Conservation (phyloP, 2,329 filamentous ascomycete species). For the Alternaria sp. region DNA sequence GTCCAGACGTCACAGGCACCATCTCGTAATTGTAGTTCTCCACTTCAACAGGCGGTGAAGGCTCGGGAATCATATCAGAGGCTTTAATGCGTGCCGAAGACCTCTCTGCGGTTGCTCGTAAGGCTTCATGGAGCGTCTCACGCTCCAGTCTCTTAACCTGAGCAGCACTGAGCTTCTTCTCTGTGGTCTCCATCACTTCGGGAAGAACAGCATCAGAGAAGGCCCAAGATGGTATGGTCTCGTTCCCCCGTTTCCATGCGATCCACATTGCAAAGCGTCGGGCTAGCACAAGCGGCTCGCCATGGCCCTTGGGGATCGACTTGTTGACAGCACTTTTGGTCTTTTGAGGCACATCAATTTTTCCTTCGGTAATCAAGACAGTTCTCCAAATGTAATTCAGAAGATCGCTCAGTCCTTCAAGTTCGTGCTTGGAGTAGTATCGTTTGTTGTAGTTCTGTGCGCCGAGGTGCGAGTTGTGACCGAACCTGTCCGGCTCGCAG, state of each 20-base stretch:
- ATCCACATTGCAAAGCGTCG: slow-evolving; percentile 69
- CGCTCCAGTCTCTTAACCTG: slow-evolving; percentile 63
- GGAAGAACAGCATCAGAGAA: slow-evolving; percentile 62
- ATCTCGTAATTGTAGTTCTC: slow-evolving; percentile 21
- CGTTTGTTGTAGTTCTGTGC: slow-evolving; percentile 63
- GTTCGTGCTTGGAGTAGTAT: slow-evolving; percentile 68
- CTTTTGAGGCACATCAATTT: slow-evolving; percentile 66
- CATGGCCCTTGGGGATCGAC: slow-evolving; percentile 67
- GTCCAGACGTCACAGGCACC: slow-evolving; percentile 22
- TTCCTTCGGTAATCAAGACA: slow-evolving; percentile 65
- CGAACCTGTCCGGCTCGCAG: slow-evolving; percentile 63
- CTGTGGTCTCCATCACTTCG: slow-evolving; percentile 42
- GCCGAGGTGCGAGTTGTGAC: slow-evolving; percentile 58
- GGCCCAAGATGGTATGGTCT: slow-evolving; percentile 67
- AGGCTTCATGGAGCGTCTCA: slow-evolving; percentile 55
- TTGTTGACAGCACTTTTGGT: slow-evolving; percentile 65
- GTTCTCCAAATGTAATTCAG: slow-evolving; percentile 67
- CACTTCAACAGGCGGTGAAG: slow-evolving; percentile 17
- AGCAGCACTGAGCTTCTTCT: slow-evolving; percentile 63
- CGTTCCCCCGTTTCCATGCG: slow-evolving; percentile 71
- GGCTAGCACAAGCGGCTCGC: slow-evolving; percentile 66
- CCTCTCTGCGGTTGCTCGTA: slow-evolving; percentile 51
- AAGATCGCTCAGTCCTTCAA: slow-evolving; percentile 66
- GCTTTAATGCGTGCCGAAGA: slow-evolving; percentile 48
- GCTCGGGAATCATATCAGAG: slow-evolving; percentile 21